These are phyloP conservation scores for Backusella westeae DNA, from an alignment of 192 early-diverging fungal species.

Conservation along the genomic window DNA sequence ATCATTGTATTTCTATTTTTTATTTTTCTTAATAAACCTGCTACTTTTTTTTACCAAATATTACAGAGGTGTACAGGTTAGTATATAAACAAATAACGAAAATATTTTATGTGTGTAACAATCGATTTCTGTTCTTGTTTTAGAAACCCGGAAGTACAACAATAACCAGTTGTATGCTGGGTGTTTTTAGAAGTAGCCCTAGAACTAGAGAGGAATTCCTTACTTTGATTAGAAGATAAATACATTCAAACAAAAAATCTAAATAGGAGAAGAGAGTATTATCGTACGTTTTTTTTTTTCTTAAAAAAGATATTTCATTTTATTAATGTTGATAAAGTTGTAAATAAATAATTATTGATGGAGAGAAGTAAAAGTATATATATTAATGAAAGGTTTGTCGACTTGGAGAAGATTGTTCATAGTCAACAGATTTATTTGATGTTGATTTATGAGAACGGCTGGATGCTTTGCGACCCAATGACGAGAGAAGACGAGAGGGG, in stretches of 20 bases:
- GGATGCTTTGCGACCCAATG: conserved; percentile 13
- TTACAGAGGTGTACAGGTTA: conserved; percentile 13
- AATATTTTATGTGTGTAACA: not conserved
- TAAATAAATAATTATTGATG: conserved; percentile 2
- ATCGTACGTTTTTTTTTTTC: no score
- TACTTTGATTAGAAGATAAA: conserved; percentile 61
- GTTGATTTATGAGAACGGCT: not conserved
- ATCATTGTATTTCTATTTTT: not conserved
- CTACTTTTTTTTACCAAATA: not conserved
- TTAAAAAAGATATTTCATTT: not conserved
- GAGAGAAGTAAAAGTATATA: not conserved
- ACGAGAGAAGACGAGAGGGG: conserved; percentile 5
- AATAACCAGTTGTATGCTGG: conserved; percentile 94
- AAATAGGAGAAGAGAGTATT: not conserved
- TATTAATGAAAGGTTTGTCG: not conserved
- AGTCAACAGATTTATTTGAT: not conserved
- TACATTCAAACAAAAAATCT: not conserved
- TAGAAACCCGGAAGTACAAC: conserved; percentile 95
- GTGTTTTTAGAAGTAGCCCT: conserved; percentile 84
- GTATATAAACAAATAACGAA: not conserved
- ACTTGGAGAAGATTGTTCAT: not conserved
- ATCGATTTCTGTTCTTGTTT: not conserved
- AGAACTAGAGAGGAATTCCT: conserved; percentile 98
- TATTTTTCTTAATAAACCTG: not conserved
- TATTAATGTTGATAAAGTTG: not conserved